Percentiles rank a stretch among this genome's conserved stretches.
phyloP scores from a whole-genome alignment of 257 asterid genomes.

The Solanum sejunctum region DNA sequence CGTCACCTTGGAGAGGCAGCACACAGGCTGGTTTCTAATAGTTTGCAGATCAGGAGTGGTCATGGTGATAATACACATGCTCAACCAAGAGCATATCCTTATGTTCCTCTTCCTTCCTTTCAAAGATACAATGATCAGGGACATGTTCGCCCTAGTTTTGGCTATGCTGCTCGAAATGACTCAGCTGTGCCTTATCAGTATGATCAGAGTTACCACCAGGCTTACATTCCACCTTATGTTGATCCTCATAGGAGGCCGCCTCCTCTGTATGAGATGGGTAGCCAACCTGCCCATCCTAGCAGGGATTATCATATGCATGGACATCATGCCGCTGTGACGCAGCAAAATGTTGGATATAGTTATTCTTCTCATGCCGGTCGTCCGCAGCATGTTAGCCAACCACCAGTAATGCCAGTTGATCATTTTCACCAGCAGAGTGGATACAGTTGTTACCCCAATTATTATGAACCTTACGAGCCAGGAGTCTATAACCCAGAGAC shows the following conservation, averaged over 20 bases:
- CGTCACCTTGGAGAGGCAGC: slow-evolving; percentile 90
- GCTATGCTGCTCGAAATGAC: slow-evolving; percentile 23
- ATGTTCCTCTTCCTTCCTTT: slow-evolving; percentile 19
- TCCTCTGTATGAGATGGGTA: slow-evolving; percentile 16
- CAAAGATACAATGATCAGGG: slow-evolving; percentile 23
- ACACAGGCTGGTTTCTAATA: slow-evolving; percentile 70
- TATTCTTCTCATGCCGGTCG: slow-evolving; percentile 23
- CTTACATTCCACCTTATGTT: slow-evolving; percentile 24
- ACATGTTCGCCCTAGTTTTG: slow-evolving; percentile 16
- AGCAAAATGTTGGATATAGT: slow-evolving; percentile 26
- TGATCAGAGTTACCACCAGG: slow-evolving; percentile 31
- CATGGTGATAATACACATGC: slow-evolving; percentile 22
- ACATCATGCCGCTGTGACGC: slow-evolving; percentile 26
- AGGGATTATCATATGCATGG: slow-evolving; percentile 36
- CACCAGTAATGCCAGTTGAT: slow-evolving; percentile 21
- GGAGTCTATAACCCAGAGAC: slow-evolving; percentile 12
- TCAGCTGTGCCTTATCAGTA: slow-evolving; percentile 18
- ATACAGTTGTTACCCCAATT: slow-evolving; percentile 14
- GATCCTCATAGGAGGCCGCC: slow-evolving; percentile 26
- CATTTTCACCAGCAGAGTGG: slow-evolving; percentile 23
- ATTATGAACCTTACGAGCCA: slow-evolving; percentile 26
- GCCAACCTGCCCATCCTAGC: slow-evolving; percentile 13
- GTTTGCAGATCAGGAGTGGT: slow-evolving; percentile 34
- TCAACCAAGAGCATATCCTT: slow-evolving; percentile 24
- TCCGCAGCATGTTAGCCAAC: slow-evolving; percentile 15